Base-by-base conservation (phyloP, 2,329 filamentous ascomycete genomes). In the Nigrospora osmanthi region DNA sequence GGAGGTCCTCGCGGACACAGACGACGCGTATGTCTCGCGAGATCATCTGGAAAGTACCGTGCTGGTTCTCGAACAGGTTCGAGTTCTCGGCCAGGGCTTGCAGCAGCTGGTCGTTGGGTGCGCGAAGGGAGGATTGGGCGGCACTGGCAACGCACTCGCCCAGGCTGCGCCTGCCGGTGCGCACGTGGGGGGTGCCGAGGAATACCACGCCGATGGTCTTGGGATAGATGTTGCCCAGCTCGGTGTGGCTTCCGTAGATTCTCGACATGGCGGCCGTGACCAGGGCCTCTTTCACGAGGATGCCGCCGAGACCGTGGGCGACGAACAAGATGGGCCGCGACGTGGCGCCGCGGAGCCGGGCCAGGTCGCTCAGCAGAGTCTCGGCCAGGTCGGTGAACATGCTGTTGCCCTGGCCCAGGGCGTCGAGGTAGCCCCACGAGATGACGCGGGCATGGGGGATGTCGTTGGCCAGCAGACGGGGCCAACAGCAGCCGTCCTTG, bases 241-340 rank as follows among this genome's bases (percentile, higher is more conserved):
- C 46, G 13, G 35, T 45, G n/a, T 44, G 38, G 14, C 43, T 48
- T 5, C 42, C 46, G 33, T 38, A 48, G n/a, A 48, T 38, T n/a
- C 38, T 33, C 17, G 46, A 45, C 34, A 43, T 39, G 32, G 46
- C 46, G 14, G 46, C 35, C 14, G 43, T 42, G 17, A 28, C 36
- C 11, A 48, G 38, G 11, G 46, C 46, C 15, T 48, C 46, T 34
- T 48, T 48, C n/a, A 48, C 35, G n/a, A 48, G 33, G 28, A 43
- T 35, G n/a, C 46, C 46, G 23, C 46, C 46, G 16, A 48, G 35
- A 23, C 46, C 46, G 28, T 48, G 46, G 34, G 42, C 46, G 28
- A 48, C 46, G 42, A 48, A 48, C 14, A 40, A 36, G 17, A 48
- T 16, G 19, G 41, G 46, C 19, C 37, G 35, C 11, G 16, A n/a